Base-by-base conservation (phyloP, 1,139 yeast genomes). In the Candida neerlandica region DNA sequence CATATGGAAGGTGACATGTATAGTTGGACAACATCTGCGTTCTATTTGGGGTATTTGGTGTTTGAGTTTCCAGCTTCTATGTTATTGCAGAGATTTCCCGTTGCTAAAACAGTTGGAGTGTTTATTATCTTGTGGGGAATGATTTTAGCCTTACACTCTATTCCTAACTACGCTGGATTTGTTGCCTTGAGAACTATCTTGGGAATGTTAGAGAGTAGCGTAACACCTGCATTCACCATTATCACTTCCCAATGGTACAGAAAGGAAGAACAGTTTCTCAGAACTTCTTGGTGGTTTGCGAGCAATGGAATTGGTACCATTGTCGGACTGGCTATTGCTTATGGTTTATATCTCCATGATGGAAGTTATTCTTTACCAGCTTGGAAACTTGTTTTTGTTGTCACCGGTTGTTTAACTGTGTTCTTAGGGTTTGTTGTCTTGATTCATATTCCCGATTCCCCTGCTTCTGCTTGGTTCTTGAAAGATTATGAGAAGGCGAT, bases 171-270 rank as follows among this genome's bases (percentile, higher is more conserved):
- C 48, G 59, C 64, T 41, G 75, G 73, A 1, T 68, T 71, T 42
- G 53, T 69, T 48, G 61, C 68, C 2, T 62, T 69, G 44, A 58
- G 75, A 52, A 61, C 67, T 1, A 49, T 70, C 15, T 59, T 84
- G 30, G 91, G 90, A 1, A 62, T 75, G 47, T 70, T 82, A 42
- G 90, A 85, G 60, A 71, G 80, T 44, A 71, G 81, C 42, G 60
- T 69, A 7, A 68, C 84, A 16, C 89, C 87, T 1, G 84, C 85
- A 0, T 78, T 81, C 56, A 78, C 84, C 29, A 74, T 85, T 21
- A 69, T 85, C 32, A 69, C 73, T 2, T 58, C 66, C 15, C 69
- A 66, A 46, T 71, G 64, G 61, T 69, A 61, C 40, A 62, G 53
- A 12, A 57, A 54, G 27, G 60, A 61, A 11, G 69, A 66, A 52